Conservation (phyloP, 1,139 yeast genomes). For the Debaryomyces sp. region DNA sequence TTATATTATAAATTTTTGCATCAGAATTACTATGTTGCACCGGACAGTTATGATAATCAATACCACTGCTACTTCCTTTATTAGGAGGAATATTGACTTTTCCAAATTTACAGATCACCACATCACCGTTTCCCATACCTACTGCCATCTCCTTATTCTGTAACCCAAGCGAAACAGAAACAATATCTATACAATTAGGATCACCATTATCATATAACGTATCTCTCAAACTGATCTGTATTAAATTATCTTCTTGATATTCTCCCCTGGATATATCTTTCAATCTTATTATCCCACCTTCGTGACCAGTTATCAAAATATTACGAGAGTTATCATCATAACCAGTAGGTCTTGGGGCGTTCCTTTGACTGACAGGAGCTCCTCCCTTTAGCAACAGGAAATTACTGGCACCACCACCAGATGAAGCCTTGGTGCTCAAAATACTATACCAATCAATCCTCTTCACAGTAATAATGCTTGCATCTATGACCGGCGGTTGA, state of each 20-base stretch:
- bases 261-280: conserved; percentile 86
- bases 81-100: conserved; percentile 21
- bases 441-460: conserved; percentile 78
- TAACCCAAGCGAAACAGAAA: conserved; percentile 71
- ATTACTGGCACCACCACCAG: conserved; percentile 42
- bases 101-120: conserved; percentile 76
- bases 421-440: conserved; percentile 44
- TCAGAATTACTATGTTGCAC: conserved; percentile 39
- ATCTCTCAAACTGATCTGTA: conserved; percentile 40
- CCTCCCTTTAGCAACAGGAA: conserved; percentile 72
- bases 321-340: conserved; percentile 57
- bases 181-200: conserved; percentile 46
- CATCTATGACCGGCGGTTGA: conserved; percentile 68
- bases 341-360: conserved; percentile 49
- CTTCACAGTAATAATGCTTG: conserved; percentile 58
- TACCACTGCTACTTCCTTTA: conserved; percentile 14
- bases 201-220: conserved; percentile 34
- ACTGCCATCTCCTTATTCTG: conserved; percentile 77
- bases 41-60: conserved; percentile 34
- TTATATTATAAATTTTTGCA: conserved; percentile 37
- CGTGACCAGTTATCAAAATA: conserved; percentile 79
- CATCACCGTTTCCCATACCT: conserved; percentile 70
- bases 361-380: conserved; percentile 52
- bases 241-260: conserved; percentile 51
- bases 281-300: conserved; percentile 74